Evolutionary conservation across 768 basidiomycete genomes (phyloP), one percentile per base, ranked within the genome.

Genomic region (Psilocybe cubensis): DNA sequence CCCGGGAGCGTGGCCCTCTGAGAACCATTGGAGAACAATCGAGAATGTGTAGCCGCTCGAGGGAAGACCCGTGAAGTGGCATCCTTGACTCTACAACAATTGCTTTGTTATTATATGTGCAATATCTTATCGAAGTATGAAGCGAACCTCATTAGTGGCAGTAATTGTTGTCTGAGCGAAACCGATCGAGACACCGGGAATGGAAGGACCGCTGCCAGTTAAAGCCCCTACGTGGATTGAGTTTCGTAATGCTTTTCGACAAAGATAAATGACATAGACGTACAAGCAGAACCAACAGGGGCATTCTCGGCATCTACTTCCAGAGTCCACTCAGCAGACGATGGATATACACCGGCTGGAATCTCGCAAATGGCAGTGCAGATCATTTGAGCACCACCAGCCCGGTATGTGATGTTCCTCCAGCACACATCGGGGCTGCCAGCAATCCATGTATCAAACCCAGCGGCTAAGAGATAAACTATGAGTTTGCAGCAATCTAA

Each of bases 41-140:
- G 46, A 48, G 28, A 29, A 48, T 4, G 28, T 29, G 17, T 48
- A 48, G 0, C 46, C 46, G 4, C 27, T n/a, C 4, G 46, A 10
- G 18, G 46, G 46, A 12, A 48, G 28, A 4, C 46, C 46, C n/a
- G 46, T 48, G 46, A 48, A 48, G 27, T 48, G 46, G 25, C 46
- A 48, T 18, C 46, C 46, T 48, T 48, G 17, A 20, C 17, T 48
- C 46, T 48, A 20, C 17, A 21, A n/a, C n/a, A n/a, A n/a, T n/a
- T n/a, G n/a, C n/a, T n/a, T n/a, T n/a, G n/a, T n/a, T n/a, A n/a
- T n/a, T n/a, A n/a, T n/a, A n/a, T n/a, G n/a, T n/a, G n/a, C n/a
- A n/a, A n/a, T n/a, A n/a, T n/a, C 3, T 18, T n/a, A 3, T 11
- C 5, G 4, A n/a, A 6, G 10, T 17, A 2, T 8, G 18, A 0